phyloP scores from a whole-genome alignment of 352 stramenopile species.

The Pythium phragmiticola region DNA sequence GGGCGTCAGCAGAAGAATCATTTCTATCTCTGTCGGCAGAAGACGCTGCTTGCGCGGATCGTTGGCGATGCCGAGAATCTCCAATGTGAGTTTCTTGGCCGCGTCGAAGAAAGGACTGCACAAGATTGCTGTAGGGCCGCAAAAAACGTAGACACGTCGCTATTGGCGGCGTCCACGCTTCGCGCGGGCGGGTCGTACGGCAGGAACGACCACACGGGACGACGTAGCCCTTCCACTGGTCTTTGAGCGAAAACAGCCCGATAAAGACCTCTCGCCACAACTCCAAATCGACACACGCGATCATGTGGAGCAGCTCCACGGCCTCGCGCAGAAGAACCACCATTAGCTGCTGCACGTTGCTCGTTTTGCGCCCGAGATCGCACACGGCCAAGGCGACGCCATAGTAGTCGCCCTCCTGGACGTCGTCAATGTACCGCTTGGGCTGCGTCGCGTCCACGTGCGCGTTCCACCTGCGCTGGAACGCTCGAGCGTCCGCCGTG shows the following conservation, averaged over 20 bases:
- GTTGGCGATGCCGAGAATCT: neutral
- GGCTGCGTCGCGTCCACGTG: neutral
- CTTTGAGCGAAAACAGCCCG: neutral
- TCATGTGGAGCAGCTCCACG: constrained; percentile 6
- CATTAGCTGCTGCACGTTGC: neutral
- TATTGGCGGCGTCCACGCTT: neutral
- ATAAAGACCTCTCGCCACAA: constrained; percentile 1
- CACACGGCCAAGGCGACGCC: constrained; percentile 2
- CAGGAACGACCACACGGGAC: constrained; percentile 9
- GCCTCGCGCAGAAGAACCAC: constrained; percentile 5
- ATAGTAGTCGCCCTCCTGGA: constrained; percentile 3
- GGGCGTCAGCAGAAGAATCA: too few species aligned
- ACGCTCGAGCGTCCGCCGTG: neutral
- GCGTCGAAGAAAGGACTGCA: neutral
- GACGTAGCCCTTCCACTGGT: neutral
- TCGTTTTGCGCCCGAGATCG: neutral
- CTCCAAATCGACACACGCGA: neutral
- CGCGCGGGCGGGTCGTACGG: constrained; percentile 5
- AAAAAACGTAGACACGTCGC: neutral
- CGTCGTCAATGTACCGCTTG: neutral
- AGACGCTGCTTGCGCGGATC: neutral
- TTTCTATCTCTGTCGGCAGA: neutral
- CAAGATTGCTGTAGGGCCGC: neutral
- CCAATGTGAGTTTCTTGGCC: neutral
- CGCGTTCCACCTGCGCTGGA: constrained; percentile 8